A percentile compares a stretch with the other conserved stretches of the same genome.
Evolutionary conservation across 306 rosid species (phyloP).

Genomic region (Trifolium dubium): DNA sequence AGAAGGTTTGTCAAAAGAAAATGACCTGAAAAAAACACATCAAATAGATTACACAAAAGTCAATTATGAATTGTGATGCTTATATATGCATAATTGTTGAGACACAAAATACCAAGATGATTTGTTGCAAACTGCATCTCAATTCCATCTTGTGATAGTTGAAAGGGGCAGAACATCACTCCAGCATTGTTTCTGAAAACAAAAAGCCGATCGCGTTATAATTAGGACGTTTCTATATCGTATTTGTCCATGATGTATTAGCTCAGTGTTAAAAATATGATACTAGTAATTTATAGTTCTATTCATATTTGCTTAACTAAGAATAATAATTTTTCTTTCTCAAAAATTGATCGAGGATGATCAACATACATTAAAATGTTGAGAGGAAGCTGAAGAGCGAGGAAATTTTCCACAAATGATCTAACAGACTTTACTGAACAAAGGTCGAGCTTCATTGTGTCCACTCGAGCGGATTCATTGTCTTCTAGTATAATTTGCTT

Average conservation of each 20-base stretch:
- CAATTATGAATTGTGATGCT: background rate
- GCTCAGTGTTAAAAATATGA: too few species aligned
- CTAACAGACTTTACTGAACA: conserved; percentile 65
- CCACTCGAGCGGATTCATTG: conserved; percentile 54
- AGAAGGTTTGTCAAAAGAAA: conserved; percentile 78
- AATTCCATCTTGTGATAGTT: conserved; percentile 73
- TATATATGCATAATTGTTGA: background rate
- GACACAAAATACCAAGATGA: conserved; percentile 64
- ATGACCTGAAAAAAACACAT: conserved; percentile 60
- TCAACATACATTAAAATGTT: conserved; percentile 72
- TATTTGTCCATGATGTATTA: too few species aligned
- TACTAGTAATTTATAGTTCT: too few species aligned
- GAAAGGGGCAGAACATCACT: conserved; percentile 89
- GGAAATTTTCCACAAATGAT: conserved; percentile 65
- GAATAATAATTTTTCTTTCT: too few species aligned
- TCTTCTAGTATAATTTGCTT: conserved; percentile 56
- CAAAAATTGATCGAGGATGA: background rate
- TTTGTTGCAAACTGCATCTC: conserved; percentile 93
- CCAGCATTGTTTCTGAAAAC: conserved; percentile 95
- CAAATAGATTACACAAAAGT: conserved; percentile 9
- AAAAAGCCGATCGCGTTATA: background rate
- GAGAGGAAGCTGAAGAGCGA: conserved; percentile 78
- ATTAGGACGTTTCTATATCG: background rate
- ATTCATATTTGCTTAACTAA: too few species aligned
- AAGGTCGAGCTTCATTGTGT: conserved; percentile 75